phyloP scores from a whole-genome alignment of 345 rosid species.

The Dovyalis caffra region DNA sequence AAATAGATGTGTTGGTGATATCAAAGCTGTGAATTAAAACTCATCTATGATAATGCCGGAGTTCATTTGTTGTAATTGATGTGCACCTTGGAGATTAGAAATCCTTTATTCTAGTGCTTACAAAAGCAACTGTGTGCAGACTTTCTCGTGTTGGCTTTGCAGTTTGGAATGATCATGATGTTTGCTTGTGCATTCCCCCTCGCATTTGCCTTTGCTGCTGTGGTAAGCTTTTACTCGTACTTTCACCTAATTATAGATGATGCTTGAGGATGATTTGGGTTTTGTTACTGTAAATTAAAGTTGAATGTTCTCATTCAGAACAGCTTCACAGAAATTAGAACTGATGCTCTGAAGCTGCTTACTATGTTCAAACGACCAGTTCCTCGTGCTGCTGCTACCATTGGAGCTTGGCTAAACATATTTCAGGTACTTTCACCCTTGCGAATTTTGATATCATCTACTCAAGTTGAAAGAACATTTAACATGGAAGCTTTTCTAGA shows the following conservation, averaged over 20 bases:
- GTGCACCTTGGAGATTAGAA: not conserved
- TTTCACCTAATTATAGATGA: slow-evolving; percentile 8
- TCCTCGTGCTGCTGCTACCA: slow-evolving; percentile 79
- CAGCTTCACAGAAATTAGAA: slow-evolving; percentile 75
- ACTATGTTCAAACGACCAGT: slow-evolving; percentile 70
- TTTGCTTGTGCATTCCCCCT: slow-evolving; percentile 91
- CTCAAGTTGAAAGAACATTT: too few relatives aligned
- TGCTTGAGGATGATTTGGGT: not conserved
- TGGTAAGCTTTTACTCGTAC: slow-evolving; percentile 39
- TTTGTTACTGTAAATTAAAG: slow-evolving; percentile 5
- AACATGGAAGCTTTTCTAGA: too few relatives aligned
- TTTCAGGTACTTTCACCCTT: slow-evolving; percentile 63
- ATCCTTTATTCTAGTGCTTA: slow-evolving; percentile 7
- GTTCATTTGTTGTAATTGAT: not conserved
- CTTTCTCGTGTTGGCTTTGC: slow-evolving; percentile 78
- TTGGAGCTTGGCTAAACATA: slow-evolving; percentile 94
- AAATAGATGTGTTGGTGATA: too few relatives aligned
- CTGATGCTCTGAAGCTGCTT: slow-evolving; percentile 80
- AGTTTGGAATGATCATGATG: slow-evolving; percentile 99
- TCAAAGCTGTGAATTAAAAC: too few relatives aligned
- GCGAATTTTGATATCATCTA: too few relatives aligned
- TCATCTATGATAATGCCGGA: not conserved
- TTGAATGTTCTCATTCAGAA: slow-evolving; percentile 44
- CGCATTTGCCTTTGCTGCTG: slow-evolving; percentile 71
- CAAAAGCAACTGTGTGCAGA: slow-evolving; percentile 39